Conservation (phyloP, 129 eudicot species). For the Ambrosia artemisiifolia region DNA sequence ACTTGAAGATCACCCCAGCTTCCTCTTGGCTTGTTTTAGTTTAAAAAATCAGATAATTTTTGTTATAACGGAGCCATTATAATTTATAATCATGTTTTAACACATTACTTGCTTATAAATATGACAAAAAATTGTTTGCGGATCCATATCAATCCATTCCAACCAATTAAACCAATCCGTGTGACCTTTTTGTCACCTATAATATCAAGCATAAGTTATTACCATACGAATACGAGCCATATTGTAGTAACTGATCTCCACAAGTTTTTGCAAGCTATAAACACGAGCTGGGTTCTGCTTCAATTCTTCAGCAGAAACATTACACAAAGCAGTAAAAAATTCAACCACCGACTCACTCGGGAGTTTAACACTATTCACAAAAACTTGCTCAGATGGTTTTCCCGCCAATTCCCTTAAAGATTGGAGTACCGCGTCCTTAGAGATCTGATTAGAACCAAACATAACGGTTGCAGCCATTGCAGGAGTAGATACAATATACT, state of each 20-base stretch:
- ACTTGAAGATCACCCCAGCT: not conserved
- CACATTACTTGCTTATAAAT: not conserved
- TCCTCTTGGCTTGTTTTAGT: not conserved
- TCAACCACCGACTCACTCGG: slow-evolving; percentile 95
- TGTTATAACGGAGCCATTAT: not conserved
- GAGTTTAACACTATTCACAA: slow-evolving; percentile 82
- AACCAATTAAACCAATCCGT: not conserved
- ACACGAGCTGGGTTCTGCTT: slow-evolving; percentile 89
- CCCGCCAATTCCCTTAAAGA: slow-evolving; percentile 95
- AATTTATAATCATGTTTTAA: not conserved
- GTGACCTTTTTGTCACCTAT: not conserved
- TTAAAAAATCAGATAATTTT: not conserved
- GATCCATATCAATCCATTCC: not conserved
- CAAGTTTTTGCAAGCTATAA: slow-evolving; percentile 96
- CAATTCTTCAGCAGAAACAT: slow-evolving; percentile 93
- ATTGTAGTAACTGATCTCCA: slow-evolving; percentile 95
- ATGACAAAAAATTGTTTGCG: not conserved
- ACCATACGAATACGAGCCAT: slow-evolving; percentile 99
- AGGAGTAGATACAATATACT: slow-evolving; percentile 64
- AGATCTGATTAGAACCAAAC: slow-evolving; percentile 94
- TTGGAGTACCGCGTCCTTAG: slow-evolving; percentile 85
- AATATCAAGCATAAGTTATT: slow-evolving; percentile 30
- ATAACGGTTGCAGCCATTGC: slow-evolving; percentile 80
- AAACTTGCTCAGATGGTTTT: slow-evolving; percentile 89
- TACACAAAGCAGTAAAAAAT: slow-evolving; percentile 87